Evolutionary conservation across 2,329 filamentous ascomycete species (phyloP).

Genomic region (Diaporthe vexans): DNA sequence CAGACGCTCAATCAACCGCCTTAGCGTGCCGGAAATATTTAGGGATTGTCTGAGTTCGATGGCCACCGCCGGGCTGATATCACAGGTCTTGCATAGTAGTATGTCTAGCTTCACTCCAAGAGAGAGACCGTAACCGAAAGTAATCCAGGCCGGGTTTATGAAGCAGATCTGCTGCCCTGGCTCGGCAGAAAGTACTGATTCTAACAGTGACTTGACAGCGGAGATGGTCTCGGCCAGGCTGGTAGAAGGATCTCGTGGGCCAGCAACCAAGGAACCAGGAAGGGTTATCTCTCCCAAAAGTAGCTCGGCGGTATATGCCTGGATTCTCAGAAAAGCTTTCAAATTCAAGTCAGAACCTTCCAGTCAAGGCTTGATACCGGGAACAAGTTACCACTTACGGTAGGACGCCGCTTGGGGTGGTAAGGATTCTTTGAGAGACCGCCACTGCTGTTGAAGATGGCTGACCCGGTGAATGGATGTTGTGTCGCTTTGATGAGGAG

Average conservation of each 20-base stretch:
- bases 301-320: not conserved
- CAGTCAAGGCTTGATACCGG: too few relatives aligned
- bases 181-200: not conserved
- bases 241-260: not conserved
- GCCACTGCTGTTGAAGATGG: not conserved
- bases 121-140: conserved; percentile 7
- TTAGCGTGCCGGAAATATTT: not conserved
- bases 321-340: not conserved
- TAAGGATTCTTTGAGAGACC: not conserved
- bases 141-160: conserved; percentile 1
- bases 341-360: not conserved
- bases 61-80: not conserved
- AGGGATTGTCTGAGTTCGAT: not conserved
- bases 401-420: not conserved
- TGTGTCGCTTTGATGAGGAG: not conserved
- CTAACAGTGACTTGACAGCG: not conserved
- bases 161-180: not conserved
- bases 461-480: not conserved
- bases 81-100: not conserved
- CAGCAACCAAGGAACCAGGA: not conserved
- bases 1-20: not conserved
- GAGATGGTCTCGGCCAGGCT: not conserved
- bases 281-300: not conserved
- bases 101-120: conserved; percentile 3
- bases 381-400: not conserved